These are phyloP conservation scores for Setaria viridis DNA, from an alignment of 202 grass and related monocot genomes.

Conservation along the genomic window DNA sequence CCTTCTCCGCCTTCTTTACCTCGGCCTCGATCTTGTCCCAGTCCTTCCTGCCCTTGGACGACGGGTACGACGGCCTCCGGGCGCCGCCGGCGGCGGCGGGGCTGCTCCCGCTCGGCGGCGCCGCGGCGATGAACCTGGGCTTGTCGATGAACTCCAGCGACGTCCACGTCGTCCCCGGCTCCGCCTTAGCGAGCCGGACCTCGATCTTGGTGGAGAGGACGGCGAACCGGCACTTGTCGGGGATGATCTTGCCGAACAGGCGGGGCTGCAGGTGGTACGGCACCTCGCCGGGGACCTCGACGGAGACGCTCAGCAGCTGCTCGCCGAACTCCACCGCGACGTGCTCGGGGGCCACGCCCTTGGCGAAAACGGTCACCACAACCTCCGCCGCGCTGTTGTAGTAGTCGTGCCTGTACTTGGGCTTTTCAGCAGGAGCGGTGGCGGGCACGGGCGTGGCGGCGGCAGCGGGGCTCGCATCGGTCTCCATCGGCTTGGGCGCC, in stretches of 20 bases:
- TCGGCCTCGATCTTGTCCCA: conserved; percentile 41
- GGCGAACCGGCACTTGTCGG: conserved; percentile 13
- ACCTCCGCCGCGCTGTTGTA: conserved; percentile 40
- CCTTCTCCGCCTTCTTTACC: conserved; percentile 31
- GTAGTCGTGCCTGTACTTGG: conserved; percentile 39
- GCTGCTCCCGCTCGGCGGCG: background rate
- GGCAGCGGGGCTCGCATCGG: background rate
- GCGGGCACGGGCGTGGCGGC: background rate
- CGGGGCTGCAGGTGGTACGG: conserved; percentile 39
- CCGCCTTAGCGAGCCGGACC: conserved; percentile 35
- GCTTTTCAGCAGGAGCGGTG: background rate
- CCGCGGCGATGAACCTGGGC: background rate
- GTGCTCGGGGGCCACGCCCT: conserved; percentile 30
- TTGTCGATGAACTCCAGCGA: conserved; percentile 39
- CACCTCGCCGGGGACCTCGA: conserved; percentile 37
- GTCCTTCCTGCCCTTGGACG: conserved; percentile 23
- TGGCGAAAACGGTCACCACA: conserved; percentile 38
- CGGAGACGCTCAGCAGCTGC: conserved; percentile 36
- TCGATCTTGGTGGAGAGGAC: conserved; percentile 40
- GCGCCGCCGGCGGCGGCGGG: background rate
- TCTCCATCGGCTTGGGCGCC: background rate
- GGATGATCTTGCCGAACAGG: conserved; percentile 37
- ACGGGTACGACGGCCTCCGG: conserved; percentile 9
- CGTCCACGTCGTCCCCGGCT: conserved; percentile 25
- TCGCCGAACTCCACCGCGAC: conserved; percentile 38